Conservation (phyloP, 2,329 filamentous ascomycete species). For the Aspergillus pseudoglaucus region DNA sequence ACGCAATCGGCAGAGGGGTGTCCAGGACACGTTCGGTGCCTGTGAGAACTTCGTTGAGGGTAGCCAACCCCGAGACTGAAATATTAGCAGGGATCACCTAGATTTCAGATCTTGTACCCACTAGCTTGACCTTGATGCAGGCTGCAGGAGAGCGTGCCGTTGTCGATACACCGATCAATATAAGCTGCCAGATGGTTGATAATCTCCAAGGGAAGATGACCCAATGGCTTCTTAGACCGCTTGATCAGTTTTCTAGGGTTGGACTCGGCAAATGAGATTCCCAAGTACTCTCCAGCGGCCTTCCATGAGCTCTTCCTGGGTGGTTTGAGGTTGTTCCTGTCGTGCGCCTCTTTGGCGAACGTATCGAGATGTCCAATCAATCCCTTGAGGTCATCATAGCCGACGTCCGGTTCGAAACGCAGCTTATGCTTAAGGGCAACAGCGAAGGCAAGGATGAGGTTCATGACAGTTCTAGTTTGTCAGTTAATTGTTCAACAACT, state of each 20-base stretch:
- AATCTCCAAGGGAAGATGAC: constrained; percentile 79
- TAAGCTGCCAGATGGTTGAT: constrained; percentile 65
- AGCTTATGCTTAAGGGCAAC: constrained; percentile 73
- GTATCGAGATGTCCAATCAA: constrained; percentile 68
- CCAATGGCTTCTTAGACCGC: constrained; percentile 63
- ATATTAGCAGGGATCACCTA: background rate
- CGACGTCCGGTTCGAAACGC: constrained; percentile 73
- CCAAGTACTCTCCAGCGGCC: constrained; percentile 63
- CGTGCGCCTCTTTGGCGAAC: constrained; percentile 58
- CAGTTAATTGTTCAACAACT: background rate
- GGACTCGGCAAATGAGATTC: constrained; percentile 66
- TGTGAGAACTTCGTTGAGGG: constrained; percentile 65
- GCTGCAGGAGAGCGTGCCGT: constrained; percentile 30
- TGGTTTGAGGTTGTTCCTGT: constrained; percentile 30
- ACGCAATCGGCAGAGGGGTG: constrained; percentile 75
- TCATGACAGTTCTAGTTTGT: constrained; percentile 53
- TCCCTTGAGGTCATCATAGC: constrained; percentile 66
- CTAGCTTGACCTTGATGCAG: constrained; percentile 34
- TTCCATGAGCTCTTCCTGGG: constrained; percentile 53
- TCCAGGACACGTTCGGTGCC: constrained; percentile 72
- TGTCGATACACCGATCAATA: constrained; percentile 53
- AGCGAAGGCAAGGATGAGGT: constrained; percentile 71
- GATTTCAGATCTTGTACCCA: constrained; percentile 12
- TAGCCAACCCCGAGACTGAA: constrained; percentile 36
- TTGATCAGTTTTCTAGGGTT: constrained; percentile 76